Evolutionary conservation across 2,329 filamentous ascomycete species (phyloP).

Genomic region (Talaromyces sp.): DNA sequence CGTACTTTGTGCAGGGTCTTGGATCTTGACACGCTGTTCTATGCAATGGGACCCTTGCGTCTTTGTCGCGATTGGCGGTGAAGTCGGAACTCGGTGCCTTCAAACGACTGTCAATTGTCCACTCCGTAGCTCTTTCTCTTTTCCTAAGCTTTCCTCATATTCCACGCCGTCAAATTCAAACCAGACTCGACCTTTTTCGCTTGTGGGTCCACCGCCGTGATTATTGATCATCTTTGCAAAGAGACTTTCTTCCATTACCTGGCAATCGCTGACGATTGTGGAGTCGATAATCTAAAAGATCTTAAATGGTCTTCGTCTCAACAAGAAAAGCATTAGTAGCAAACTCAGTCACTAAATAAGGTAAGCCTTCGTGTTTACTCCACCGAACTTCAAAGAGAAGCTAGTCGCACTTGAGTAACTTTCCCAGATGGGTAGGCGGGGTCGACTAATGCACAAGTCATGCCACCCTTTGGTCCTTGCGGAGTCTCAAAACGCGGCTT

Average conservation of each 20-base stretch:
- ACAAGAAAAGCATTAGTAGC: not conserved
- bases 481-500: slow-evolving; percentile 3
- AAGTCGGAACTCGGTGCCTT: not conserved
- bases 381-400: not conserved
- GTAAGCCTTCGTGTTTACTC: not conserved
- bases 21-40: slow-evolving; percentile 2
- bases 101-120: not conserved
- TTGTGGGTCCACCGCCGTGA: not conserved
- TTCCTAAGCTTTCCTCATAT: not conserved
- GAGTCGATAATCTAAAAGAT: not conserved
- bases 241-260: not conserved
- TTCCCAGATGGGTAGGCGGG: slow-evolving; percentile 1
- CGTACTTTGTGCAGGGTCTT: not conserved
- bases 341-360: not conserved
- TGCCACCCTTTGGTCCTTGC: slow-evolving; percentile 9
- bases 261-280: not conserved
- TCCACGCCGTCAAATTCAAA: not conserved
- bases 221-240: not conserved
- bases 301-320: not conserved
- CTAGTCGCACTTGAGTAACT: not conserved
- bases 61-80: slow-evolving; percentile 11
- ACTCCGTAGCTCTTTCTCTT: not conserved
- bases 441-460: slow-evolving; percentile 4
- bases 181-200: not conserved
- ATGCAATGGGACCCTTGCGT: slow-evolving; percentile 10